A percentile compares a stretch with the other conserved stretches of the same genome.
Conservation (phyloP, 495 filamentous ascomycete genomes). For the Pseudotulostoma volvatum region DNA sequence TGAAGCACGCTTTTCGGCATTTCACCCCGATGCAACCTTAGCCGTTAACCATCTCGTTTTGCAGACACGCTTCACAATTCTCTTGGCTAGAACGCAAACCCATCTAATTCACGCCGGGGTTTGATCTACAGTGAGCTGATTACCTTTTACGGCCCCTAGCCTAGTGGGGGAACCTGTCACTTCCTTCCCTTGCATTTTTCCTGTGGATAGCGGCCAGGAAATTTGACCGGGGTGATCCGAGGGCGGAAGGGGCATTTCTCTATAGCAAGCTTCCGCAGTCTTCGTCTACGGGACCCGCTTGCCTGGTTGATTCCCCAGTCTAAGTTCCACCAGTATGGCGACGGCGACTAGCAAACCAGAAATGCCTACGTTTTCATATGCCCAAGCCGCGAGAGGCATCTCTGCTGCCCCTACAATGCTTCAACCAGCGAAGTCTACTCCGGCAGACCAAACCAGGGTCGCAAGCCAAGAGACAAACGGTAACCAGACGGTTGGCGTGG, state of each 20-base stretch:
- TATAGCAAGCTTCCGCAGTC: background rate
- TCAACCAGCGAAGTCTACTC: conserved; percentile 20
- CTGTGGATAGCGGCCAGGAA: too few species aligned
- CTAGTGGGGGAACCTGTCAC: conserved; percentile 4
- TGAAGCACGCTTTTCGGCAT: too few species aligned
- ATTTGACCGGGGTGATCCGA: background rate
- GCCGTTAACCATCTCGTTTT: too few species aligned
- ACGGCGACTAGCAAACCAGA: conserved; percentile 21
- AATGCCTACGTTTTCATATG: conserved; percentile 66
- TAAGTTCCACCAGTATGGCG: conserved; percentile 14
- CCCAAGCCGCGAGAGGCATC: conserved; percentile 78
- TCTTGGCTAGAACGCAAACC: too few species aligned
- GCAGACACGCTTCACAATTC: too few species aligned
- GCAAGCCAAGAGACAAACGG: conserved; percentile 5
- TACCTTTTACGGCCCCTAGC: conserved; percentile 2
- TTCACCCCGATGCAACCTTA: too few species aligned
- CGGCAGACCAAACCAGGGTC: conserved; percentile 17
- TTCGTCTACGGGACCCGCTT: conserved; percentile 2
- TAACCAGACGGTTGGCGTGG: conserved; percentile 5
- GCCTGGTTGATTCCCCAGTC: background rate
- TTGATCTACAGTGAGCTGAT: too few species aligned
- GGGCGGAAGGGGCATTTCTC: conserved; percentile 1
- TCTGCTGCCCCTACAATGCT: conserved; percentile 18
- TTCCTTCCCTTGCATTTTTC: too few species aligned
- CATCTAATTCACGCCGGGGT: too few species aligned